Conservation (phyloP, 305 asterid genomes). For the Lippia alba region DNA sequence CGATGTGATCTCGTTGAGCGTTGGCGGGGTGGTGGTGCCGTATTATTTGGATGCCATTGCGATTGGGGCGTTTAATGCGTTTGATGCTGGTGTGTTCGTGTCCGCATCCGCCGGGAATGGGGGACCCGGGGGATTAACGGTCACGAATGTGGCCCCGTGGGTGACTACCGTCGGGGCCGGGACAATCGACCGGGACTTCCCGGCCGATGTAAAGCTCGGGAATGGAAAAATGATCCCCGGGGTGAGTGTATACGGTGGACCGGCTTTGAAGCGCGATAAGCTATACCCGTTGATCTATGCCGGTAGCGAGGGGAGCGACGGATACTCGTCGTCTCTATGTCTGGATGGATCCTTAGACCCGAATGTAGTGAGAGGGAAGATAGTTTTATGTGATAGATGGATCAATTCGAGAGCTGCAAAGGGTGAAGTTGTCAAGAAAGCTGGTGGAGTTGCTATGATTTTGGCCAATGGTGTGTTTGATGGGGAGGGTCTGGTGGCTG, state of each 20-base stretch:
- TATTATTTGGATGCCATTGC: constrained; percentile 87
- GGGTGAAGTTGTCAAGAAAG: constrained; percentile 87
- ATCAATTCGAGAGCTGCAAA: constrained; percentile 82
- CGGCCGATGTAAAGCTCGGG: constrained; percentile 80
- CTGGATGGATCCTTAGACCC: constrained; percentile 79
- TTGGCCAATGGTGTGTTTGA: constrained; percentile 87
- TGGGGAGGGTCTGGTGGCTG: constrained; percentile 92
- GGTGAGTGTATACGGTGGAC: constrained; percentile 79
- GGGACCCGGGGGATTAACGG: constrained; percentile 86
- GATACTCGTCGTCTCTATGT: constrained; percentile 81
- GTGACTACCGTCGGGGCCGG: constrained; percentile 92
- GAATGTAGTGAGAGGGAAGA: constrained; percentile 59
- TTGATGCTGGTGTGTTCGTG: constrained; percentile 73
- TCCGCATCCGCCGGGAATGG: constrained; percentile 94
- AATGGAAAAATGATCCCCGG: constrained; percentile 65
- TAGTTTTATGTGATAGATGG: constrained; percentile 83
- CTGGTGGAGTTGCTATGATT: constrained; percentile 88
- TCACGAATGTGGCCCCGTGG: constrained; percentile 92
- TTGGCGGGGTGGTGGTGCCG: constrained; percentile 92
- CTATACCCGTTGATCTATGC: constrained; percentile 78
- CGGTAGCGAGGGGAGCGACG: constrained; percentile 83
- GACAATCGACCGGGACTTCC: constrained; percentile 85
- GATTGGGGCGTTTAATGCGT: constrained; percentile 75
- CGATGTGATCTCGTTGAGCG: constrained; percentile 81
- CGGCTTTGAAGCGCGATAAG: constrained; percentile 57